Evolutionary conservation across 306 rosid species (phyloP), one percentile per base, ranked within the genome.

Genomic region (Heteromeles arbutifolia): DNA sequence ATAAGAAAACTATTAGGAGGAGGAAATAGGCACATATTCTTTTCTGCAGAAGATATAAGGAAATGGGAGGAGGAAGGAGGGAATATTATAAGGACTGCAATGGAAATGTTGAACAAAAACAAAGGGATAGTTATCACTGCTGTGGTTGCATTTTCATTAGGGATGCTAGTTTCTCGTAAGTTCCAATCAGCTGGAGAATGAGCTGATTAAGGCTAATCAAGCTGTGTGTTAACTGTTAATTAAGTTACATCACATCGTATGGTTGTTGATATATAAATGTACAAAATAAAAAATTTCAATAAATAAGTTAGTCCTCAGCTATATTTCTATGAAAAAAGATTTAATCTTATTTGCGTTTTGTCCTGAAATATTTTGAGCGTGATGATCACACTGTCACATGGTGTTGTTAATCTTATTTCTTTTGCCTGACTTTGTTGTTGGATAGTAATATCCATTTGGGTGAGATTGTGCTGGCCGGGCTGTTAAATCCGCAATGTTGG

Each of bases 121-220:
- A 90, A 79, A 83, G 85, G 81, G 69, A 79, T 86, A 62, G 75
- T 90, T 29, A 31, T 83, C 28, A 79, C 94, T 44, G 94, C 92
- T 29, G 62, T 82, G 14, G 2, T 90, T 62, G 94, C 94, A 5
- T 90, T 92, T 75, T 86, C 92, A 22, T 62, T 92, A 25, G 92
- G 93, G 70, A 4, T 88, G 68, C 73, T 80, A 0, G 63, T 85
- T 53, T 80, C 91, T 80, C 82, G 75, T 2, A 65, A 79, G 73
- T 78, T 83, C 53, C 57, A 81, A 77, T 83, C 66, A 32, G 28
- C 39, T 26, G 54, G 72, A 54, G 6, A 44, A 32, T 77, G 78
- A 77, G 44, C 13, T 18, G 3, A 31, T 31, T 64, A 31, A 64
- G 43, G 11, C 17, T 31, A 3, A 70, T 39, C 32, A 43, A 58